phyloP scores from a whole-genome alignment of 2,329 filamentous ascomycete genomes.

The Didymella keratinophila region DNA sequence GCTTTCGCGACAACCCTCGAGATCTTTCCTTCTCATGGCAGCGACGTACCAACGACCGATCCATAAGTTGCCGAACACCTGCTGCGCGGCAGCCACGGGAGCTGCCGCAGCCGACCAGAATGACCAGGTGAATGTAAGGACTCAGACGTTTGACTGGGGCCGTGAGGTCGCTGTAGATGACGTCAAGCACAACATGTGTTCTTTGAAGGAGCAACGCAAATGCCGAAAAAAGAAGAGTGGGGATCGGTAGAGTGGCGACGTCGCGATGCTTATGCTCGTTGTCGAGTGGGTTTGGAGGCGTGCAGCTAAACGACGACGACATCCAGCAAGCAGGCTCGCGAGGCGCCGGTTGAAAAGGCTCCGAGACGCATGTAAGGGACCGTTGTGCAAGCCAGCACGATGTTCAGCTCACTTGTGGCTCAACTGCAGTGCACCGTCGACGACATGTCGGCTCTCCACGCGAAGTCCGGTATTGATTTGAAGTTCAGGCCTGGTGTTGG shows the following conservation, averaged over 20 bases:
- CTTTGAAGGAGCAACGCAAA: no score
- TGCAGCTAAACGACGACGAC: background rate
- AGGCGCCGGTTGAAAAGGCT: background rate
- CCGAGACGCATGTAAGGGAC: background rate
- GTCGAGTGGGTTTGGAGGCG: background rate
- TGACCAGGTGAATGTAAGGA: background rate
- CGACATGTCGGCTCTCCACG: conserved; percentile 16
- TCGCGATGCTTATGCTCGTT: background rate
- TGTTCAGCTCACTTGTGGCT: conserved; percentile 1
- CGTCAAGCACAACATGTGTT: background rate
- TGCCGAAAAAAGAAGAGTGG: background rate
- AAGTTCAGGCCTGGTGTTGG: conserved; percentile 4
- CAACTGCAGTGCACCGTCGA: conserved; percentile 2
- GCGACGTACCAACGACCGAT: background rate
- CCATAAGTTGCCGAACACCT: background rate
- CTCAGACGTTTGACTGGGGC: background rate
- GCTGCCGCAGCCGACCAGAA: background rate
- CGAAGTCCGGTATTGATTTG: conserved; percentile 14
- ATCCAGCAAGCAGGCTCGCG: background rate
- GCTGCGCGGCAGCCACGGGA: background rate
- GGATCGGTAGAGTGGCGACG: background rate
- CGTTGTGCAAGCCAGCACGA: background rate
- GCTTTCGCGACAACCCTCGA: background rate
- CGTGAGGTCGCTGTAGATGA: background rate
- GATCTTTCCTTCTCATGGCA: background rate